Conservation (phyloP, 345 rosid species). For the Cardamine occulta region DNA sequence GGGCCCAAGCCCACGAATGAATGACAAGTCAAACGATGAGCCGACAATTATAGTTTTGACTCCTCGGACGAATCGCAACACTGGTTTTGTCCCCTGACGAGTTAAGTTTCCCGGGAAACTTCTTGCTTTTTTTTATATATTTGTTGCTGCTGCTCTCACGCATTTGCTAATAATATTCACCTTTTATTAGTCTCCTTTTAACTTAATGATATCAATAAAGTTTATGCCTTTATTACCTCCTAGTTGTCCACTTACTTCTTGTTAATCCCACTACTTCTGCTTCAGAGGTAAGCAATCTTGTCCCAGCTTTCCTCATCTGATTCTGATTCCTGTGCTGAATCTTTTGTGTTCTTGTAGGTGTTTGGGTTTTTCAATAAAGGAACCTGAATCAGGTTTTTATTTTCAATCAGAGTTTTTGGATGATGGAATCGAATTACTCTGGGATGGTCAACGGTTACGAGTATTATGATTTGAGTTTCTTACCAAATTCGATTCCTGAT, state of each 20-base stretch:
- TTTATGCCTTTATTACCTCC: background rate
- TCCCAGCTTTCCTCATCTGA: background rate
- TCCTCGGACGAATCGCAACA: slow-evolving; percentile 39
- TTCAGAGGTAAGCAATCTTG: slow-evolving; percentile 29
- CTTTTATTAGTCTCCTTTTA: background rate
- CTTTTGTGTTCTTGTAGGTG: background rate
- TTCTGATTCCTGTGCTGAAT: slow-evolving; percentile 13
- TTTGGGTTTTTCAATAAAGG: background rate
- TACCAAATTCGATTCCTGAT: slow-evolving; percentile 29
- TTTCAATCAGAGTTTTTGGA: background rate
- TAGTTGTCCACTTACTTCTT: background rate
- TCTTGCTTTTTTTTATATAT: background rate
- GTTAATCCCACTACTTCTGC: slow-evolving; percentile 7
- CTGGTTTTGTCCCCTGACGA: slow-evolving; percentile 38
- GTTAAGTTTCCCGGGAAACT: slow-evolving; percentile 25
- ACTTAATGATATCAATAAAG: background rate
- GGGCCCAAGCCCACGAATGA: slow-evolving; percentile 35
- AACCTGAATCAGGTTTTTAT: background rate
- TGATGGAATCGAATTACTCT: slow-evolving; percentile 39
- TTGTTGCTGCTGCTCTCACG: slow-evolving; percentile 22
- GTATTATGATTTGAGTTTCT: slow-evolving; percentile 39
- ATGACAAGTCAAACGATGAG: slow-evolving; percentile 33
- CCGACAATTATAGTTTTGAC: slow-evolving; percentile 36
- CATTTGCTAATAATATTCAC: background rate
- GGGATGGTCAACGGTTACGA: slow-evolving; percentile 40